Conservation (phyloP, 176 grass and related monocot species). For the Oryza officinalis region DNA sequence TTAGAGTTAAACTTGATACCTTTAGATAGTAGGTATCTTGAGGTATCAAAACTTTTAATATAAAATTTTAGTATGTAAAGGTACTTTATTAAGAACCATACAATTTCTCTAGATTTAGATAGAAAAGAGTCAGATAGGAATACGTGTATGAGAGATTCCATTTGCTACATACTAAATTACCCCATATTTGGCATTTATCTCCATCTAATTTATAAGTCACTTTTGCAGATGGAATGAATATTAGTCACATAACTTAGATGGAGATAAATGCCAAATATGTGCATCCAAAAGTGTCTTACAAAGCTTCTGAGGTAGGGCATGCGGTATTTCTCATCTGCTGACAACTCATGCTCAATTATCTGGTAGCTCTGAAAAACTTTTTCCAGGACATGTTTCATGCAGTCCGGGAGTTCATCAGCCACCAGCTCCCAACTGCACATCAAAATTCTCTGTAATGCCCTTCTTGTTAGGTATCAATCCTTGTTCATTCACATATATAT, state of each 20-base stretch:
- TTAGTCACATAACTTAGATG: neutral
- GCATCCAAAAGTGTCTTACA: neutral
- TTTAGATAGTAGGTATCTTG: too few species aligned
- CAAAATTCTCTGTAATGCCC: neutral
- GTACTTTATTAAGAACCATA: too few species aligned
- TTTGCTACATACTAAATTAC: too few species aligned
- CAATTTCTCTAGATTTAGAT: neutral
- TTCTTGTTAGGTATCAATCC: too few species aligned
- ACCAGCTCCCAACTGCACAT: neutral
- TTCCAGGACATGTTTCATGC: neutral
- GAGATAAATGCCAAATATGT: neutral
- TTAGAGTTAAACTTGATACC: too few species aligned
- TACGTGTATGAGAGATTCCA: neutral
- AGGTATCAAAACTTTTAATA: too few species aligned
- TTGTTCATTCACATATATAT: too few species aligned
- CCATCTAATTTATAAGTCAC: too few species aligned
- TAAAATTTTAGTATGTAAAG: too few species aligned
- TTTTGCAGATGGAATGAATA: too few species aligned
- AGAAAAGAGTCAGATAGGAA: neutral
- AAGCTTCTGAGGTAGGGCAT: conserved; percentile 18
- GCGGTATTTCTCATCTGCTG: conserved; percentile 13
- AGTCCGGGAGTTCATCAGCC: neutral
- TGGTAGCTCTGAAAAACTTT: neutral
- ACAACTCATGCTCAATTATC: neutral
- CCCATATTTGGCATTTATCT: too few species aligned